Percentiles rank a stretch among this genome's conserved stretches.
Conservation (phyloP, 2,329 filamentous ascomycete genomes). For the Aspergillus sp. region DNA sequence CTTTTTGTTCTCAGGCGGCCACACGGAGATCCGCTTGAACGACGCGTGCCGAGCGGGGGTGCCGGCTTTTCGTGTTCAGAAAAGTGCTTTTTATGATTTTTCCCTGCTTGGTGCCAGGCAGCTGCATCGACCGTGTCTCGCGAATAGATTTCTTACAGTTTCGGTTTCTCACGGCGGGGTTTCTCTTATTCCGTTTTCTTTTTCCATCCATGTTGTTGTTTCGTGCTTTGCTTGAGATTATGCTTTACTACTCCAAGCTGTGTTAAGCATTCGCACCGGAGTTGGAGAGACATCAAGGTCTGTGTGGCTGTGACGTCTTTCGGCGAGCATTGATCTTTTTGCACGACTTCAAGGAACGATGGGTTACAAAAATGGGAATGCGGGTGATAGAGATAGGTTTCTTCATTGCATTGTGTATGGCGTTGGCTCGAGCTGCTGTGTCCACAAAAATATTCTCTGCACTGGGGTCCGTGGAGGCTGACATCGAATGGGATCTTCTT, state of each 20-base stretch:
- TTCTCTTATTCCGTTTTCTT: slow-evolving; percentile 28
- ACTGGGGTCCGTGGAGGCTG: slow-evolving; percentile 35
- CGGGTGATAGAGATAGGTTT: slow-evolving; percentile 33
- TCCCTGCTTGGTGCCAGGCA: slow-evolving; percentile 41
- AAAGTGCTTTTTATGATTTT: slow-evolving; percentile 44
- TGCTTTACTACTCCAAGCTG: slow-evolving; percentile 32
- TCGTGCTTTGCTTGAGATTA: slow-evolving; percentile 18
- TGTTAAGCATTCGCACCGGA: slow-evolving; percentile 14
- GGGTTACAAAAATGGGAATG: slow-evolving; percentile 25
- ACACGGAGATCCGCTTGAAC: slow-evolving; percentile 41
- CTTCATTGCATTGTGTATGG: slow-evolving; percentile 45
- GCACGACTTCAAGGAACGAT: slow-evolving; percentile 21
- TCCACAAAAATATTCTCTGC: slow-evolving; percentile 36
- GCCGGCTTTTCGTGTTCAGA: slow-evolving; percentile 38
- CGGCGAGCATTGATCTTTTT: slow-evolving; percentile 26
- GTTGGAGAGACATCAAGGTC: slow-evolving; percentile 14
- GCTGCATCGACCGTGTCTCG: slow-evolving; percentile 43
- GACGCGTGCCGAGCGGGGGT: slow-evolving; percentile 42
- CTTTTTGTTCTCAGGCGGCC: slow-evolving; percentile 46
- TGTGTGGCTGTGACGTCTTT: slow-evolving; percentile 16
- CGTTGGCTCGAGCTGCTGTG: slow-evolving; percentile 43
- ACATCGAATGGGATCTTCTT: slow-evolving; percentile 30
- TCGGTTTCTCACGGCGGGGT: slow-evolving; percentile 44
- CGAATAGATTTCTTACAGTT: slow-evolving; percentile 45
- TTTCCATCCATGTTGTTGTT: slow-evolving; percentile 28